Percentiles rank a stretch among this genome's conserved stretches.
These are phyloP conservation scores for Pleurotus tuoliensis DNA, from an alignment of 768 basidiomycete genomes.

Conservation along the genomic window DNA sequence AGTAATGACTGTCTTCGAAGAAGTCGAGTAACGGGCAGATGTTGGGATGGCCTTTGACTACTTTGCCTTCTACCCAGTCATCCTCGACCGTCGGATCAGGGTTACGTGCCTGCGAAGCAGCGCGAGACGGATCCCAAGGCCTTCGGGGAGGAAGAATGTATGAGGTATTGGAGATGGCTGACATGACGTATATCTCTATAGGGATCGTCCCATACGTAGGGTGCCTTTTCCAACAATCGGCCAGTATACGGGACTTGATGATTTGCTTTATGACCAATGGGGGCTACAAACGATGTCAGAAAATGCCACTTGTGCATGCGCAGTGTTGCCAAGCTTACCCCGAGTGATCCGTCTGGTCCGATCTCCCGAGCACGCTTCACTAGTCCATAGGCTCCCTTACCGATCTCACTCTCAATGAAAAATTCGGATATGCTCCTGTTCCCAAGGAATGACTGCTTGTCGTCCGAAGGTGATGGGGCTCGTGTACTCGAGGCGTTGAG, in stretches of 20 bases:
- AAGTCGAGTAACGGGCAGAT: slow-evolving; percentile 94
- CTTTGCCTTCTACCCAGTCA: slow-evolving; percentile 65
- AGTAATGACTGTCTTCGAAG: slow-evolving; percentile 95
- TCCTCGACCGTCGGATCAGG: slow-evolving; percentile 20
- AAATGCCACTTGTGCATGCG: slow-evolving; percentile 7
- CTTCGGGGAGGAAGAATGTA: slow-evolving; percentile 76
- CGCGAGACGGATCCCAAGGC: slow-evolving; percentile 80
- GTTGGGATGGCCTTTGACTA: slow-evolving; percentile 88
- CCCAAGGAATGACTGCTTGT: slow-evolving; percentile 47
- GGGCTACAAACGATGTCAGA: slow-evolving; percentile 45
- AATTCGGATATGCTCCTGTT: slow-evolving; percentile 82
- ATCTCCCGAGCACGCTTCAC: slow-evolving; percentile 89
- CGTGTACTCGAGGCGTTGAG: slow-evolving; percentile 49
- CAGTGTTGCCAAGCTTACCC: slow-evolving; percentile 51
- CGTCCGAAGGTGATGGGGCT: slow-evolving; percentile 54
- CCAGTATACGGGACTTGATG: slow-evolving; percentile 96
- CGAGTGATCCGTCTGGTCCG: slow-evolving; percentile 67
- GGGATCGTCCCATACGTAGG: slow-evolving; percentile 93
- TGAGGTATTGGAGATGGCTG: slow-evolving; percentile 76
- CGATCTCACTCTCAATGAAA: slow-evolving; percentile 82
- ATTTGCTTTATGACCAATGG: slow-evolving; percentile 95
- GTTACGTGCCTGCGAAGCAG: slow-evolving; percentile 13
- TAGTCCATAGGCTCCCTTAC: slow-evolving; percentile 91
- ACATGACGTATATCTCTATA: slow-evolving; percentile 96
- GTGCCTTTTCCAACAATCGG: slow-evolving; percentile 99